A percentile compares a stretch with the other conserved stretches of the same genome.
phyloP scores from a whole-genome alignment of 257 asterid genomes.

The Solanum medicagineum region DNA sequence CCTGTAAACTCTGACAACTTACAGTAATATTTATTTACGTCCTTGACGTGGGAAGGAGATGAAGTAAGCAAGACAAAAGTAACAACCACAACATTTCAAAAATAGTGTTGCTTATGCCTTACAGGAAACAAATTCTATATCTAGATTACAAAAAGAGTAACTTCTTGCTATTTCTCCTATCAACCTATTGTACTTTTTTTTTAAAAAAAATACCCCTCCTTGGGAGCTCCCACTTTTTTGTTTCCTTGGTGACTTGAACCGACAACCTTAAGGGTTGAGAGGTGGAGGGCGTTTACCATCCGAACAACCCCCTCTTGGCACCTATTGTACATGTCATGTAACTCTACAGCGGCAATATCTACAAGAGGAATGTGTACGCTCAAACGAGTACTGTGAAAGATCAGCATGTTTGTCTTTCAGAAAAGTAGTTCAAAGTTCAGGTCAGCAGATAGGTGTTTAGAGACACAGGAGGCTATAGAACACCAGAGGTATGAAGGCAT shows the following conservation, averaged over 20 bases:
- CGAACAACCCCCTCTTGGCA: too few relatives aligned
- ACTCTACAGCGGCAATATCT: slow-evolving; percentile 16
- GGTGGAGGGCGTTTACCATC: background rate
- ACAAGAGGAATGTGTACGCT: slow-evolving; percentile 1
- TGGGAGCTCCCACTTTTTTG: background rate
- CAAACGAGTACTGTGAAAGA: background rate
- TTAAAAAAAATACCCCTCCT: background rate
- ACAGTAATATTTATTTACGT: background rate
- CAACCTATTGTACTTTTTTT: background rate
- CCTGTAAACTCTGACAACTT: background rate
- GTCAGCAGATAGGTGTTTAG: slow-evolving; percentile 5
- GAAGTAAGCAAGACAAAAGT: background rate
- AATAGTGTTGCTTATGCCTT: background rate
- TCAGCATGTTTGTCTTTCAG: background rate
- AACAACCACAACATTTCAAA: background rate
- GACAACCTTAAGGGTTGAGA: background rate
- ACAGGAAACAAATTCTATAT: background rate
- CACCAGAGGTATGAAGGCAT: slow-evolving; percentile 93
- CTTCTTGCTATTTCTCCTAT: background rate
- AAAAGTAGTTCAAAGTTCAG: background rate
- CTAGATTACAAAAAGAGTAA: background rate
- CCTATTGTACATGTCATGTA: background rate
- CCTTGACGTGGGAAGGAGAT: background rate
- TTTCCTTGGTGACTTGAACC: background rate
- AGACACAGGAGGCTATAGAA: slow-evolving; percentile 91